Base-by-base conservation (phyloP, 805 yeast species). In the Candida easanensis region DNA sequence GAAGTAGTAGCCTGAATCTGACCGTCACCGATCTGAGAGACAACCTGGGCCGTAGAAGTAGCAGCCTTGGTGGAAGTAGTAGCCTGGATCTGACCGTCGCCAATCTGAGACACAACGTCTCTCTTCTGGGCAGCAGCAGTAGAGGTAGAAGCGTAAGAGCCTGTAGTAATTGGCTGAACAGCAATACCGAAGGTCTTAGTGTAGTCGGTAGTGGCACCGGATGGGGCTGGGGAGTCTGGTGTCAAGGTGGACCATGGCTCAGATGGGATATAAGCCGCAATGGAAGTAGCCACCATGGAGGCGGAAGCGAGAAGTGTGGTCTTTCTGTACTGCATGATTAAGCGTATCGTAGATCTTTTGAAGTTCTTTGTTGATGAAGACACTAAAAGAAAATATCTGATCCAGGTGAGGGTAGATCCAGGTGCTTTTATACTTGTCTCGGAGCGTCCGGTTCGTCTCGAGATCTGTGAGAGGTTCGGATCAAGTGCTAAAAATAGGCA, bases 211-310 rank as follows among this genome's bases (percentile, higher is more conserved):
- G 63, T 42, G 51, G 69, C 75, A 49, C 65, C 64, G 23, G 59
- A 39, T 58, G 61, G 67, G 34, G 70, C 65, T 23, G 60, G 35
- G 39, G 65, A 59, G 15, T 57, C 51, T 57, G 74, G 74, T 21
- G 73, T 70, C 58, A 70, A 59, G 48, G 74, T 69, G 31, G 68
- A 46, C 74, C 74, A 70, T 52, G 70, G 68, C 42, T 65, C 83
- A 45, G 80, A 64, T 50, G 88, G 87, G 53, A 80, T 79, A 55
- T 76, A 76, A 45, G 88, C 87, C 39, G 84, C 84, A 46, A 75
- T 44, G 30, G 59, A 41, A 33, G 82, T 69, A 17, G 73, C 53
- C 18, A 77, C 63, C 44, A 76, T 70, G 33, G 80, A 61, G 51
- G 80, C 68, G 39, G 74, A 57, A 41, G 73, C 62, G 49, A 64